These are phyloP conservation scores for Pseudogymnoascus sp. DNA, from an alignment of 2,329 filamentous ascomycete species.

Conservation along the genomic window DNA sequence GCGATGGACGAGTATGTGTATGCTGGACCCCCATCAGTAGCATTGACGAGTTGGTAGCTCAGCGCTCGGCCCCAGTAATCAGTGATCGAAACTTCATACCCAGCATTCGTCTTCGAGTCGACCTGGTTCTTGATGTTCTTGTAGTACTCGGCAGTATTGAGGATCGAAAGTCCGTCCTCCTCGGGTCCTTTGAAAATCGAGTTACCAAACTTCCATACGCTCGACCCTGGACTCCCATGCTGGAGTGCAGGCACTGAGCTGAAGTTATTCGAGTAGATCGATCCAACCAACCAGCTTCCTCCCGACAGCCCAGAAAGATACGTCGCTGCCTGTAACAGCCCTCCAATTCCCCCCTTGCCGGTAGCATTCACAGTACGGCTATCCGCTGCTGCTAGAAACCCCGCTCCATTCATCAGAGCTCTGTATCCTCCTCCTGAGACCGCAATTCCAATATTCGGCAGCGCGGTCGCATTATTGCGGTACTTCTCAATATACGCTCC, in stretches of 20 bases:
- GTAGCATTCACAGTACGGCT: conserved; percentile 57
- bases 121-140: conserved; percentile 50
- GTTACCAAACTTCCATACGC: conserved; percentile 54
- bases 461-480: conserved; percentile 43
- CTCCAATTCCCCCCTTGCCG: conserved; percentile 60
- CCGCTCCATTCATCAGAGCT: conserved; percentile 77
- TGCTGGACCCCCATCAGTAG: conserved; percentile 59
- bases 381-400: conserved; percentile 72
- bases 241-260: conserved; percentile 54
- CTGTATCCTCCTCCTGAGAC: conserved; percentile 79
- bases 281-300: conserved; percentile 78
- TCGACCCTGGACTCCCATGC: conserved; percentile 33
- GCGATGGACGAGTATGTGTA: conserved; percentile 81
- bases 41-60: conserved; percentile 79
- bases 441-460: conserved; percentile 67
- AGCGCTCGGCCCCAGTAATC: conserved; percentile 86
- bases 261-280: conserved; percentile 71
- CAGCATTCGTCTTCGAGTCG: conserved; percentile 50
- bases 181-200: conserved; percentile 53
- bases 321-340: conserved; percentile 70
- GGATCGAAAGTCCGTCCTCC: conserved; percentile 40
- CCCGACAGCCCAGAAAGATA: conserved; percentile 77
- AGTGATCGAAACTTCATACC: conserved; percentile 65
- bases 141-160: conserved; percentile 55
- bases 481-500: conserved; percentile 58